Evolutionary conservation across 495 filamentous ascomycete genomes (phyloP), one percentile per base, ranked within the genome.

Genomic region (Evansstolkia leycettana): DNA sequence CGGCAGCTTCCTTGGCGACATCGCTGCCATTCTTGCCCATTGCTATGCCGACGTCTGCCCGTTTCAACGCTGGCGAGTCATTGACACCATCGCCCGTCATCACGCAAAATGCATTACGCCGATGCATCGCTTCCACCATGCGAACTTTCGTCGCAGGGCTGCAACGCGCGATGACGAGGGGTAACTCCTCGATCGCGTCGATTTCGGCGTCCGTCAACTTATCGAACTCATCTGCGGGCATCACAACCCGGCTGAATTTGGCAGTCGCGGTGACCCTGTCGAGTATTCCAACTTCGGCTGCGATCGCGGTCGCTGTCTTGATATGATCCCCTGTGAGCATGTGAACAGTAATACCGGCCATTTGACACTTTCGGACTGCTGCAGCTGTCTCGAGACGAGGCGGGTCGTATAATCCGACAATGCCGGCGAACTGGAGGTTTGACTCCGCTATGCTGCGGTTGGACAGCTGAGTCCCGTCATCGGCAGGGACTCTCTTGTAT

Each of bases 21-120:
- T 93, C 87, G 16, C 80, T 86, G 3, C 86, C 87, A 28, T 75
- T 65, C 29, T 78, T 73, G 10, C 83, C 84, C 82, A 89, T 88
- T 14, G 83, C 84, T 39, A 90, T 90, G 17, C 84, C 84, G 6
- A 88, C 81, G 44, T 90, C 84, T 2, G 84, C 80, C 15, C 73
- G 64, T 39, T 78, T 80, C 17, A 92, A 63, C 8, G 80, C 81
- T 0, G 84, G 84, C 1, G 82, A 81, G 42, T 92, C 84, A 45
- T 92, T 92, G 32, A 92, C 84, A 4, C 84, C 84, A 48, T 92
- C 84, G 10, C 84, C 79, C 12, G 76, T 82, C 76, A 82, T 82
- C 9, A 77, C 78, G 16, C 70, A 75, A 40, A 75, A 80, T n/a
- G 55, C 61, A 7, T 65, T 61, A 7, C 78, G 69, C 4, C 78